Evolutionary conservation across 2,329 filamentous ascomycete genomes (phyloP).

Genomic region (Alternaria triticimaculans): DNA sequence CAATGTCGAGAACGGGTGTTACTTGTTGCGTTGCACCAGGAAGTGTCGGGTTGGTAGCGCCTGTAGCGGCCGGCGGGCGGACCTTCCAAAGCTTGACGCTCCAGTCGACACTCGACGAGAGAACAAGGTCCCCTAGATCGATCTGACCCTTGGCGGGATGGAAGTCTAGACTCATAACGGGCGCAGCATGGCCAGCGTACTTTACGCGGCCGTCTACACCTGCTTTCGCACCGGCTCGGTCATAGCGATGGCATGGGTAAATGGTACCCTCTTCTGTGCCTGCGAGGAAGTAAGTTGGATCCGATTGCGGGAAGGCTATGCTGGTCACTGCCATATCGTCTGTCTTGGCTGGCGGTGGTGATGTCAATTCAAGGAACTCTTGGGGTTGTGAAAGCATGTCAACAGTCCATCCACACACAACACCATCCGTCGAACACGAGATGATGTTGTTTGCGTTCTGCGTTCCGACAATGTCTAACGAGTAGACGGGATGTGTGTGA

Average conservation of each 20-base stretch:
- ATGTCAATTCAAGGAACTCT: conserved; percentile 86
- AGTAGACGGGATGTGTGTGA: conserved; percentile 96
- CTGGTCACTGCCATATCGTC: conserved; percentile 95
- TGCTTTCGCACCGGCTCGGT: conserved; percentile 94
- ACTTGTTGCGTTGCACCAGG: conserved; percentile 59
- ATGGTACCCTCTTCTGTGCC: conserved; percentile 97
- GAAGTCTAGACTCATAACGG: conserved; percentile 95
- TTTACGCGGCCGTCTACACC: conserved; percentile 88
- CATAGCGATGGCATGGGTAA: conserved; percentile 95
- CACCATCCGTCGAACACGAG: conserved; percentile 93
- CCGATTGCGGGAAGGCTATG: conserved; percentile 91
- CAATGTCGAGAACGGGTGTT: conserved; percentile 83
- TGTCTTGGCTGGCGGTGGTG: conserved; percentile 78
- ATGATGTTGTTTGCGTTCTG: conserved; percentile 99
- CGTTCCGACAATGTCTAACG: conserved; percentile 92
- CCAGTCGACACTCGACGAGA: conserved; percentile 95
- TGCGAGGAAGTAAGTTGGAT: conserved; percentile 96
- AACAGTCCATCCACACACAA: conserved; percentile 95
- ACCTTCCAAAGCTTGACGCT: conserved; percentile 97
- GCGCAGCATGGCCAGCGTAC: conserved; percentile 89
- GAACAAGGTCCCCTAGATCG: conserved; percentile 90
- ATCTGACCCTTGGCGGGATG: conserved; percentile 91
- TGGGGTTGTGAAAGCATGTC: conserved; percentile 98
- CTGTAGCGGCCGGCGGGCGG: conserved; percentile 75
- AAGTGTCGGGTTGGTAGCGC: conserved; percentile 51